These are phyloP conservation scores for Blastocystis sp. DNA, from an alignment of 352 stramenopile species.

Conservation along the genomic window DNA sequence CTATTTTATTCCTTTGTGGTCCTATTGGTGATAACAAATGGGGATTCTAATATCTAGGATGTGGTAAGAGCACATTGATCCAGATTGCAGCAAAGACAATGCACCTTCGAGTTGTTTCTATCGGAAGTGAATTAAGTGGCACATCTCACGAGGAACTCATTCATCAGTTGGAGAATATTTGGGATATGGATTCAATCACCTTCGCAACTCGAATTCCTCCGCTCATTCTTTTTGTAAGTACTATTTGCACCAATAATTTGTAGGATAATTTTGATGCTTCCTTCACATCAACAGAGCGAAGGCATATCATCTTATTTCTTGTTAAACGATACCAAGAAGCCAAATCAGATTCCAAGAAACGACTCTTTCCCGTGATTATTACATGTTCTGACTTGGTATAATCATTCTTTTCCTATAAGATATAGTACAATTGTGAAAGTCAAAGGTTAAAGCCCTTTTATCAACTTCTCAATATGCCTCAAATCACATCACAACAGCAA, in stretches of 20 bases:
- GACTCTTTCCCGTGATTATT: slow-evolving; percentile 22
- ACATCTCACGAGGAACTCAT: background rate
- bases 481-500: slow-evolving; percentile 12
- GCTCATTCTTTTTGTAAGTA: slow-evolving; percentile 1
- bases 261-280: slow-evolving; percentile 61
- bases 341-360: background rate
- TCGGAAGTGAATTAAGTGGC: background rate
- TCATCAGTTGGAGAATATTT: background rate
- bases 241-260: background rate
- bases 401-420: background rate
- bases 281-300: background rate
- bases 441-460: slow-evolving; percentile 1
- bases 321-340: background rate
- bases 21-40: background rate
- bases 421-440: slow-evolving; percentile 25
- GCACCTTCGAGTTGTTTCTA: slow-evolving; percentile 2
- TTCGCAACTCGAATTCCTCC: slow-evolving; percentile 12
- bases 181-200: background rate
- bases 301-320: background rate
- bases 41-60: background rate
- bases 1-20: background rate
- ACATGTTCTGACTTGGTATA: background rate
- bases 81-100: background rate
- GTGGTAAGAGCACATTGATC: slow-evolving; percentile 23
- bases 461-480: background rate